Evolutionary conservation across 208 protist species (phyloP).

Genomic region (Wallacemonas sp.): DNA sequence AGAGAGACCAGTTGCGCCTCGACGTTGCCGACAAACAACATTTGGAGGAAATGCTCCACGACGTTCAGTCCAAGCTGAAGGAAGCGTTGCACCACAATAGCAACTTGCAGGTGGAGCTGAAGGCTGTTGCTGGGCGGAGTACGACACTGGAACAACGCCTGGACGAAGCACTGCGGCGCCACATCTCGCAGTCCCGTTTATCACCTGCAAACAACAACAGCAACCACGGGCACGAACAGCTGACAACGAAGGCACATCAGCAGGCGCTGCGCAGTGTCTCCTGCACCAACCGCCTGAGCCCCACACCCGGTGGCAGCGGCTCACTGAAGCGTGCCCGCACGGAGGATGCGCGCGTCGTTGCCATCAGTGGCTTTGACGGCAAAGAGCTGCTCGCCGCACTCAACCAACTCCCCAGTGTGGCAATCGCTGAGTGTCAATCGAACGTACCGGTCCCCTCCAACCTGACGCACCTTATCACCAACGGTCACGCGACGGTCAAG

Average conservation of each 20-base stretch:
- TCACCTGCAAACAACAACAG: neutral
- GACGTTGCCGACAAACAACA: conserved; percentile 25
- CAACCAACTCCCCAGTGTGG: conserved; percentile 71
- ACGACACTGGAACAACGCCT: conserved; percentile 66
- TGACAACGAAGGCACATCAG: conserved; percentile 6
- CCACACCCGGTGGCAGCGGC: neutral
- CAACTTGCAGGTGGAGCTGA: conserved; percentile 62
- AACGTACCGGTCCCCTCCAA: conserved; percentile 83
- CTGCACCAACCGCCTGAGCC: conserved; percentile 18
- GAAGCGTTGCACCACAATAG: conserved; percentile 19
- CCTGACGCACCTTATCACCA: conserved; percentile 86
- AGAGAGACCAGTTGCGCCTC: conserved; percentile 35
- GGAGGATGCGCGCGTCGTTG: conserved; percentile 76
- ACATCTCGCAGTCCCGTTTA: conserved; percentile 26
- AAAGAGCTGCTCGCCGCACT: conserved; percentile 51
- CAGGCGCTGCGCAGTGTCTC: conserved; percentile 26
- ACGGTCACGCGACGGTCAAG: conserved; percentile 86
- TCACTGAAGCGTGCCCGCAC: conserved; percentile 65
- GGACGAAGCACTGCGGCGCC: conserved; percentile 57
- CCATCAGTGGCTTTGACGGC: conserved; percentile 84
- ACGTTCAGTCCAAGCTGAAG: conserved; percentile 38
- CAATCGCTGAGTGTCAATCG: conserved; percentile 76
- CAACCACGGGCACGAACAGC: neutral
- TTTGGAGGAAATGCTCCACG: conserved; percentile 33
- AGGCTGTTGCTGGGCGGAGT: conserved; percentile 51